Percentiles rank a stretch among this genome's conserved stretches.
phyloP scores from a whole-genome alignment of 192 early-diverging fungal genomes.

The Linnemannia zychae region DNA sequence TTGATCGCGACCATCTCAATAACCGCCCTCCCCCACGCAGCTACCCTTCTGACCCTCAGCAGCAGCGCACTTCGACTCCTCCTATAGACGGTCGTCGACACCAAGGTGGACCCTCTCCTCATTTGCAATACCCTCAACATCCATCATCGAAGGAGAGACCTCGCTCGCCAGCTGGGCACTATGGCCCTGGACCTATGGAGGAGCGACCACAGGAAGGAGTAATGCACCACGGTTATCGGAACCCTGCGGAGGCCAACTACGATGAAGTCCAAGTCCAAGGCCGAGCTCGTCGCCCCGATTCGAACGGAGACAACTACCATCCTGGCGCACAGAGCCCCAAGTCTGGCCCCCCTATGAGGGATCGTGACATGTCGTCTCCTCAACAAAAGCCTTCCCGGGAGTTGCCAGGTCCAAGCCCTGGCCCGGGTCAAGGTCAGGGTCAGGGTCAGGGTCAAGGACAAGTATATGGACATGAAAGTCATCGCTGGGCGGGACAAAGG shows the following conservation, averaged over 20 bases:
- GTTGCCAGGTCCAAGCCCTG: not conserved
- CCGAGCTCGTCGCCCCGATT: not conserved
- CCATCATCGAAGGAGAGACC: not conserved
- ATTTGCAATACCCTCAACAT: not conserved
- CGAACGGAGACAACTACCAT: not conserved
- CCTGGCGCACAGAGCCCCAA: not conserved
- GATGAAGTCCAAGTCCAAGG: not conserved
- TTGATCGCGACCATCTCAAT: conserved; percentile 19
- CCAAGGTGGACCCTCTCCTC: not conserved
- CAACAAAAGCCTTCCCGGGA: not conserved
- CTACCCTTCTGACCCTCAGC: conserved; percentile 37
- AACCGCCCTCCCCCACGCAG: conserved; percentile 12
- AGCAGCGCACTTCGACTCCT: conserved; percentile 29
- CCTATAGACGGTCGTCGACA: conserved; percentile 40
- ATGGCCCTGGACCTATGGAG: not conserved
- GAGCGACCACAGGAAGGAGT: not conserved
- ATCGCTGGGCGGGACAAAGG: conserved; percentile 20
- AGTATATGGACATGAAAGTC: conserved; percentile 17
- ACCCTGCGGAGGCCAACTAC: not conserved
- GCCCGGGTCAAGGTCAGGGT: not conserved
- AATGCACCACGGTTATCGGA: not conserved
- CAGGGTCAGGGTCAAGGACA: conserved; percentile 6
- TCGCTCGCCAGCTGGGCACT: not conserved
- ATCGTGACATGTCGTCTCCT: not conserved
- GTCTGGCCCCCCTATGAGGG: not conserved